Percentiles rank a stretch among this genome's conserved stretches.
These are phyloP conservation scores for Cladosporium sp. DNA, from an alignment of 2,329 filamentous ascomycete genomes.

Conservation along the genomic window DNA sequence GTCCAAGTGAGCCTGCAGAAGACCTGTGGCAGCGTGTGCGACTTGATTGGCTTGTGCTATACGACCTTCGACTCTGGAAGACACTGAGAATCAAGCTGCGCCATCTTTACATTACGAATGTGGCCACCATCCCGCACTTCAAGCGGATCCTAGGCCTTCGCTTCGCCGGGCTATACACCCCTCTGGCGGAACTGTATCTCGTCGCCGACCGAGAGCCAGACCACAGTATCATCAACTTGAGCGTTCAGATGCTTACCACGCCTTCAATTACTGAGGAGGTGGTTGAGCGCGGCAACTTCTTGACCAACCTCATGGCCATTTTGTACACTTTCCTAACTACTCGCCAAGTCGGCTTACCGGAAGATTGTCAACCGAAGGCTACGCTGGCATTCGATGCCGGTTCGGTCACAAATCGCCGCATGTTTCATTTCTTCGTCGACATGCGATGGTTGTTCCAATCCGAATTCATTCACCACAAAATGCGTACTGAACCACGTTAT, in stretches of 20 bases:
- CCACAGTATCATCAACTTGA: conserved; percentile 97
- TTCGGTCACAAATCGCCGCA: conserved; percentile 86
- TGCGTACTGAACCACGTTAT: conserved; percentile 79
- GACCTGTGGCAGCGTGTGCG: conserved; percentile 85
- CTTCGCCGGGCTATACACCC: conserved; percentile 93
- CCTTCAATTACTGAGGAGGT: conserved; percentile 95
- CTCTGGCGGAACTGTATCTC: conserved; percentile 85
- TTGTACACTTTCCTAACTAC: conserved; percentile 96
- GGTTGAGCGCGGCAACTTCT: conserved; percentile 88
- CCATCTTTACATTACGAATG: conserved; percentile 91
- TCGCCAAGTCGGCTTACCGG: conserved; percentile 88
- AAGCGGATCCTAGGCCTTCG: conserved; percentile 87
- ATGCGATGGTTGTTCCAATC: conserved; percentile 86
- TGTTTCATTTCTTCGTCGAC: conserved; percentile 97
- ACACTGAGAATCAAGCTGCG: conserved; percentile 84
- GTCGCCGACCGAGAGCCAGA: conserved; percentile 95
- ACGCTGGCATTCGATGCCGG: conserved; percentile 90
- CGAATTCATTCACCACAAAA: conserved; percentile 75
- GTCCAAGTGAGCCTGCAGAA: conserved; percentile 60
- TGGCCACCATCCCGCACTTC: conserved; percentile 92
- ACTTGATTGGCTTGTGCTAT: conserved; percentile 89
- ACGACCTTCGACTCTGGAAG: conserved; percentile 95
- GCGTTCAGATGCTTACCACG: conserved; percentile 91
- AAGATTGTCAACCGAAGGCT: conserved; percentile 77
- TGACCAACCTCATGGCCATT: conserved; percentile 92